A percentile compares a stretch with the other conserved stretches of the same genome.
Conservation (phyloP, 305 asterid species). For the Solanum hybrid region DNA sequence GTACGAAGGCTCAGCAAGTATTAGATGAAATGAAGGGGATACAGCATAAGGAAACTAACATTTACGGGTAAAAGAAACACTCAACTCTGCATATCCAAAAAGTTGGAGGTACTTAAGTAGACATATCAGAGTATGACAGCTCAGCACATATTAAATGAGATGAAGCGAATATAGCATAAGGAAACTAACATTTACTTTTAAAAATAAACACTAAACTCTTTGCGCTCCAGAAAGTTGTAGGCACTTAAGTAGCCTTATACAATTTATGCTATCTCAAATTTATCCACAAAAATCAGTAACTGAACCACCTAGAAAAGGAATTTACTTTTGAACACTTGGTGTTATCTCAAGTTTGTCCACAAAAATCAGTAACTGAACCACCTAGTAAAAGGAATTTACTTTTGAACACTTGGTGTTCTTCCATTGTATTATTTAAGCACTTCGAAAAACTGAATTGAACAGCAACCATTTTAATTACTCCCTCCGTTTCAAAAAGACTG, state of each 20-base stretch:
- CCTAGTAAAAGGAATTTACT: background rate
- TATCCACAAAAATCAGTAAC: background rate
- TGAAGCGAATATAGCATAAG: background rate
- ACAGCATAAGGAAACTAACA: background rate
- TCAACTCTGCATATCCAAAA: background rate
- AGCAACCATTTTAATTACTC: background rate
- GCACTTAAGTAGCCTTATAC: background rate
- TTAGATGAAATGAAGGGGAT: background rate
- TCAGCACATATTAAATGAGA: background rate
- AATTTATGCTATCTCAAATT: background rate
- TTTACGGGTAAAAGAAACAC: background rate
- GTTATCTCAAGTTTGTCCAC: background rate
- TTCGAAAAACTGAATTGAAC: background rate
- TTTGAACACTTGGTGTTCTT: background rate
- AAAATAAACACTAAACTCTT: background rate
- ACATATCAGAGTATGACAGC: background rate
- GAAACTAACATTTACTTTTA: background rate
- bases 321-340: background rate
- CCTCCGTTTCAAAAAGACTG: too few species aligned
- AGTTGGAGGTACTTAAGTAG: background rate
- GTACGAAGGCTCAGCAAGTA: background rate
- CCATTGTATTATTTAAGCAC: background rate
- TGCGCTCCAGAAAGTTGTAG: background rate
- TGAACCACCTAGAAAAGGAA: background rate
- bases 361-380: background rate